These are phyloP conservation scores for Macrophomina phaseolina DNA, from an alignment of 2,329 filamentous ascomycete species.

Conservation along the genomic window DNA sequence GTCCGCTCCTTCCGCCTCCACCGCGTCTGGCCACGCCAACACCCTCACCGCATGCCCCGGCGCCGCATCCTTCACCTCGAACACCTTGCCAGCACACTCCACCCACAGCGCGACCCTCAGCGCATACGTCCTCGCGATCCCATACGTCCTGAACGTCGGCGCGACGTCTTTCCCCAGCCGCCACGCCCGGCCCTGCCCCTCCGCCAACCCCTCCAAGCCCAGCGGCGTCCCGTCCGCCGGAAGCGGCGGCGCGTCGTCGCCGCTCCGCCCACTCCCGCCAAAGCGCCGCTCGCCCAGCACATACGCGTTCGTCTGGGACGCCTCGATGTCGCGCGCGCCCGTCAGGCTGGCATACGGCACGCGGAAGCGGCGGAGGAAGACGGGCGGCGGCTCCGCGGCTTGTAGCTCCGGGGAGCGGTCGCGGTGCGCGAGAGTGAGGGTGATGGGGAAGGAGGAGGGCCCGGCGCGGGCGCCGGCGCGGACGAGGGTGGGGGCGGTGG, in stretches of 20 bases:
- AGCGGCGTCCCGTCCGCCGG: background rate
- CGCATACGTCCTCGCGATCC: constrained; percentile 34
- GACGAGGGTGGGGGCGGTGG: constrained; percentile 30
- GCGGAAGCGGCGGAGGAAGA: constrained; percentile 36
- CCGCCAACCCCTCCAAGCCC: background rate
- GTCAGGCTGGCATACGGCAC: constrained; percentile 28
- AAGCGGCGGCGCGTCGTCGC: background rate
- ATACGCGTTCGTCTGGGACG: background rate
- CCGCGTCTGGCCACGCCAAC: background rate
- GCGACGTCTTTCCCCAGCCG: background rate
- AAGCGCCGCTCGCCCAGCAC: background rate
- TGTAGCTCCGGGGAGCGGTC: constrained; percentile 35
- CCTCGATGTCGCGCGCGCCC: background rate
- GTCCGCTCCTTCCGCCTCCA: background rate
- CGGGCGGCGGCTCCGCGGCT: constrained; percentile 34
- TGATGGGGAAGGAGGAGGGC: constrained; percentile 29
- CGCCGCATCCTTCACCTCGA: constrained; percentile 32
- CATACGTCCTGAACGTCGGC: constrained; percentile 39
- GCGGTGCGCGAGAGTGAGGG: constrained; percentile 34
- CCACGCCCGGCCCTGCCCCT: constrained; percentile 15
- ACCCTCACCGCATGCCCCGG: constrained; percentile 28
- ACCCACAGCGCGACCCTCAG: constrained; percentile 37
- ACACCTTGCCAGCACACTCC: constrained; percentile 37
- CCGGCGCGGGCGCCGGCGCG: constrained; percentile 32
- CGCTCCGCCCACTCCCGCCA: background rate